These are phyloP conservation scores for Aspergillus nanangensis DNA, from an alignment of 495 filamentous ascomycete species.

Conservation along the genomic window DNA sequence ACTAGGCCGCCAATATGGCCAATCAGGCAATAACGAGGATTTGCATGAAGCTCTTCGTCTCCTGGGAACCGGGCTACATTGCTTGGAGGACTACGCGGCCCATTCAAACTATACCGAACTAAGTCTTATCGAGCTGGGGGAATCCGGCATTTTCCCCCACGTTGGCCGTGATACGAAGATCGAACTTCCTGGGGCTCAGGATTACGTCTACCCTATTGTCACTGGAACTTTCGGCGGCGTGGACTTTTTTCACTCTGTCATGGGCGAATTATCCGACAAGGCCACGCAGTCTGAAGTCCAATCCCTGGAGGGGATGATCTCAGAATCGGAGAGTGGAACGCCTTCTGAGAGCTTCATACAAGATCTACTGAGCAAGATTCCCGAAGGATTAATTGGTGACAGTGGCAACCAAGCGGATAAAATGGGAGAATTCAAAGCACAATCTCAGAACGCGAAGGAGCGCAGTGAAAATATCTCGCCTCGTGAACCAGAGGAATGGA, in stretches of 20 bases:
- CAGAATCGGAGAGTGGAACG: constrained; percentile 45
- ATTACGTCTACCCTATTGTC: constrained; percentile 68
- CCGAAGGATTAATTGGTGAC: constrained; percentile 67
- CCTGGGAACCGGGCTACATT: constrained; percentile 82
- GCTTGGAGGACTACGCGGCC: constrained; percentile 88
- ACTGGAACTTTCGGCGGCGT: constrained; percentile 93
- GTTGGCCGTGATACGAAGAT: constrained; percentile 69
- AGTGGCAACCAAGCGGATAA: constrained; percentile 59
- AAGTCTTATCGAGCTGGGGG: constrained; percentile 78
- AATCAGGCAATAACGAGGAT: constrained; percentile 59
- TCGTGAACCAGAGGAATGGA: constrained; percentile 71
- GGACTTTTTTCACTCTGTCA: constrained; percentile 80
- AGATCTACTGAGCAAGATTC: constrained; percentile 72
- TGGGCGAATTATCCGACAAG: constrained; percentile 86
- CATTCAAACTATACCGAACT: constrained; percentile 91
- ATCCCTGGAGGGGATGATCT: constrained; percentile 71
- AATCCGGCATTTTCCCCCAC: constrained; percentile 75
- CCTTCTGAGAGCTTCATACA: constrained; percentile 62
- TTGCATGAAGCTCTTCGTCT: constrained; percentile 81
- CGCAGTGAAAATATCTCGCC: constrained; percentile 57
- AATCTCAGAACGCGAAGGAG: constrained; percentile 54
- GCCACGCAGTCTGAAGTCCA: constrained; percentile 81
- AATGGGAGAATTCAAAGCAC: constrained; percentile 59
- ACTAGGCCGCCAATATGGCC: constrained; percentile 65
- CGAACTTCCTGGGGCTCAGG: constrained; percentile 56